These are phyloP conservation scores for Xerocomellus intermedius DNA, from an alignment of 768 basidiomycete species.

Conservation along the genomic window DNA sequence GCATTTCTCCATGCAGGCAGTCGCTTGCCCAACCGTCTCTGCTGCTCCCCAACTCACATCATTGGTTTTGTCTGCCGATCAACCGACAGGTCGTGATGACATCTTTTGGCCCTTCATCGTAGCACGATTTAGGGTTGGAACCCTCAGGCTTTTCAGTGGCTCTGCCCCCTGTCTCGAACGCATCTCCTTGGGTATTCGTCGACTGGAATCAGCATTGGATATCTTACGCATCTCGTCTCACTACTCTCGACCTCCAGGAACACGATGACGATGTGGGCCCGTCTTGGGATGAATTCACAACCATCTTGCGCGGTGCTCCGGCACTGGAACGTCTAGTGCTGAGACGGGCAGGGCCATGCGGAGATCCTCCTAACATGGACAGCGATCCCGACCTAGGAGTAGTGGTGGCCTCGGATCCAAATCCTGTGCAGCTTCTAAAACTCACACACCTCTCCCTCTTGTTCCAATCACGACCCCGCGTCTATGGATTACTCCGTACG, in stretches of 20 bases:
- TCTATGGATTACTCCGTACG: no score
- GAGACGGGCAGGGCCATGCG: slow-evolving; percentile 50
- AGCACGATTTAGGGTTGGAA: no score
- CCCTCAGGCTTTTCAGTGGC: slow-evolving; percentile 53
- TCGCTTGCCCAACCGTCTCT: slow-evolving; percentile 34
- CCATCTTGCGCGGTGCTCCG: slow-evolving; percentile 51
- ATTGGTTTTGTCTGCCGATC: slow-evolving; percentile 54
- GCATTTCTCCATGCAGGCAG: slow-evolving; percentile 38
- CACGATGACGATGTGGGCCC: slow-evolving; percentile 64
- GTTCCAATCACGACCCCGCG: no score
- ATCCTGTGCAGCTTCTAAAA: no score
- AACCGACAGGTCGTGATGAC: slow-evolving; percentile 18
- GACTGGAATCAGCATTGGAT: slow-evolving; percentile 50
- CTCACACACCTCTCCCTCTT: no score
- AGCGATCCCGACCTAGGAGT: slow-evolving; percentile 22
- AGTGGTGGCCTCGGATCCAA: no score
- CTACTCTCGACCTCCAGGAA: slow-evolving; percentile 58
- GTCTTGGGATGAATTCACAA: slow-evolving; percentile 47
- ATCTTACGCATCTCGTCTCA: slow-evolving; percentile 27
- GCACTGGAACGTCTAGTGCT: slow-evolving; percentile 51
- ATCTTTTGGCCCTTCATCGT: slow-evolving; percentile 23
- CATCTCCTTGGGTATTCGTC: slow-evolving; percentile 58
- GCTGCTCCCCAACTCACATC: slow-evolving; percentile 52
- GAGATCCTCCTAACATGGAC: slow-evolving; percentile 38
- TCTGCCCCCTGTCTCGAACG: slow-evolving; percentile 47